Percentiles rank a stretch among this genome's conserved stretches.
These are phyloP conservation scores for Claviceps sp. DNA, from an alignment of 2,329 filamentous ascomycete genomes.

Conservation along the genomic window DNA sequence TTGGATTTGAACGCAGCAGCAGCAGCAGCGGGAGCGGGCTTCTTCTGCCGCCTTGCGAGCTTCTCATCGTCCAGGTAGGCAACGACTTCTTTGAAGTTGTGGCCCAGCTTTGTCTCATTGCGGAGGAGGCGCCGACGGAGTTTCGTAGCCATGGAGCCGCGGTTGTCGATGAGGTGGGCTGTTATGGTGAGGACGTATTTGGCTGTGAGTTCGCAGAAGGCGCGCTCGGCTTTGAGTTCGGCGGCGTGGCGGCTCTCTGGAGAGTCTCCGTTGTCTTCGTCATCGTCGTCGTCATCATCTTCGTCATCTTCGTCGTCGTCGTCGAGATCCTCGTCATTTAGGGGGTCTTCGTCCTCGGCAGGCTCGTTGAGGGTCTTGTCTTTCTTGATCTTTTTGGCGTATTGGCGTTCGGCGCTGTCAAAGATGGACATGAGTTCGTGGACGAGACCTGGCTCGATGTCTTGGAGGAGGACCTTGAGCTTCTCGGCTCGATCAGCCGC, in stretches of 20 bases:
- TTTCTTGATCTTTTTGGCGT: slow-evolving; percentile 55
- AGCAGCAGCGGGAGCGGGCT: slow-evolving; percentile 13
- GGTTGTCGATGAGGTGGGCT: slow-evolving; percentile 58
- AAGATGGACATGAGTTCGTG: slow-evolving; percentile 67
- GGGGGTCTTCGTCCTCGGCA: slow-evolving; percentile 59
- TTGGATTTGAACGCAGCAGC: slow-evolving; percentile 9
- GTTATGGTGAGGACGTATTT: slow-evolving; percentile 74
- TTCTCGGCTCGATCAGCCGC: slow-evolving; percentile 15
- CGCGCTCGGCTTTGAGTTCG: slow-evolving; percentile 67
- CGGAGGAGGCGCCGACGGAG: slow-evolving; percentile 59
- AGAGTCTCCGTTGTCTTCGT: slow-evolving; percentile 40
- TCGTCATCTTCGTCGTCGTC: slow-evolving; percentile 35
- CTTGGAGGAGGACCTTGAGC: slow-evolving; percentile 42
- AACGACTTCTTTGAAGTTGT: slow-evolving; percentile 75
- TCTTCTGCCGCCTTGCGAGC: slow-evolving; percentile 31
- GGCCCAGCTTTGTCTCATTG: slow-evolving; percentile 68
- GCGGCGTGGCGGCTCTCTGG: slow-evolving; percentile 47
- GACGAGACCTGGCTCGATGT: slow-evolving; percentile 49
- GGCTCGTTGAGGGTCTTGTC: slow-evolving; percentile 44
- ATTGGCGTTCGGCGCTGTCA: slow-evolving; percentile 60
- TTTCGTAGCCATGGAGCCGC: slow-evolving; percentile 44
- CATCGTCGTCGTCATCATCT: slow-evolving; percentile 35
- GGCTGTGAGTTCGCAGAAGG: slow-evolving; percentile 71
- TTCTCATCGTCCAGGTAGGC: slow-evolving; percentile 63
- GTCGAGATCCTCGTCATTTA: slow-evolving; percentile 42